These are phyloP conservation scores for Trichoderma gamsii DNA, from an alignment of 495 filamentous ascomycete genomes.

Conservation along the genomic window DNA sequence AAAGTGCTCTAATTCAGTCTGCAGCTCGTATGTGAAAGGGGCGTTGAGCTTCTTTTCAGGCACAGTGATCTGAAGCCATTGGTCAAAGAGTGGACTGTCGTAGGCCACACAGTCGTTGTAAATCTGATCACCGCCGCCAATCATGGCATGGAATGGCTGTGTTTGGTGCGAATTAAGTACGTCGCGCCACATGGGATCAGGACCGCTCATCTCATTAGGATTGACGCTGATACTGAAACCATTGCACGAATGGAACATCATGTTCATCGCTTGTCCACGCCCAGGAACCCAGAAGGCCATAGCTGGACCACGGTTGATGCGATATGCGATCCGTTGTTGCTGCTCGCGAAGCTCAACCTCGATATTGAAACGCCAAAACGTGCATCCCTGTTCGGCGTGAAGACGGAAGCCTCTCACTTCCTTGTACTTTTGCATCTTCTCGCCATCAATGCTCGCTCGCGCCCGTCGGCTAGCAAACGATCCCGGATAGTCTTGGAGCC, in stretches of 20 bases:
- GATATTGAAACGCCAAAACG: conserved; percentile 94
- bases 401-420: conserved; percentile 77
- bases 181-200: conserved; percentile 95
- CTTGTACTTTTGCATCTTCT: conserved; percentile 65
- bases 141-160: conserved; percentile 95
- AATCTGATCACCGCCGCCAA: conserved; percentile 94
- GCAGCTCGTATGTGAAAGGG: conserved; percentile 68
- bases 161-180: conserved; percentile 89
- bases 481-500: conserved; percentile 33
- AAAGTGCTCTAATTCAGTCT: conserved; percentile 76
- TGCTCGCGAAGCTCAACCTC: conserved; percentile 75
- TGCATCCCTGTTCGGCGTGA: conserved; percentile 78
- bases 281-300: conserved; percentile 94
- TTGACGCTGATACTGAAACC: conserved; percentile 83
- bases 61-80: conserved; percentile 81
- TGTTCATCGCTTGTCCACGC: conserved; percentile 83
- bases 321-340: conserved; percentile 84
- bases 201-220: conserved; percentile 71
- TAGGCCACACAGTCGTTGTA: conserved; percentile 83
- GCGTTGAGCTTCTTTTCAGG: conserved; percentile 67
- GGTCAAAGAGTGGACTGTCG: conserved; percentile 65
- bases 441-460: conserved; percentile 55
- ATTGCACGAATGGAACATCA: conserved; percentile 97
- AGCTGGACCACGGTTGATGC: conserved; percentile 86
- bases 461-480: conserved; percentile 44